Evolutionary conservation across 2,329 filamentous ascomycete species (phyloP).

Genomic region (Colletotrichum costaricense): DNA sequence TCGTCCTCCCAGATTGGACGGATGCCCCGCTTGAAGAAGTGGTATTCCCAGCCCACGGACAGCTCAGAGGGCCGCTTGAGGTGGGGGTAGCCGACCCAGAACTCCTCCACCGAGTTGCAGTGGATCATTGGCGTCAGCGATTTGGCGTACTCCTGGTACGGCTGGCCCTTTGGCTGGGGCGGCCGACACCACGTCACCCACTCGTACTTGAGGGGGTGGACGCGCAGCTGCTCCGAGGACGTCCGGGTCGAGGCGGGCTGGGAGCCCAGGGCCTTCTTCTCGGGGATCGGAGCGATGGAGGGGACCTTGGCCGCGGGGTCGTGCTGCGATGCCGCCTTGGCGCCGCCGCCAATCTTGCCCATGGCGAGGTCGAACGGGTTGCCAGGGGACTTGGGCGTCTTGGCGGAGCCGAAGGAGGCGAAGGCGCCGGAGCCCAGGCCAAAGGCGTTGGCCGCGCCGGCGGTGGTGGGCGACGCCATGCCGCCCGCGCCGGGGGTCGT

Average conservation of each 20-base stretch:
- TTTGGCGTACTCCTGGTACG: slow-evolving; percentile 92
- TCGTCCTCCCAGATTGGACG: slow-evolving; percentile 99
- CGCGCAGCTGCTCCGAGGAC: slow-evolving; percentile 30
- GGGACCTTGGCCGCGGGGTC: slow-evolving; percentile 50
- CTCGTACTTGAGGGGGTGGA: slow-evolving; percentile 74
- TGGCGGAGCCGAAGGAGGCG: slow-evolving; percentile 89
- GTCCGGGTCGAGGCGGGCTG: slow-evolving; percentile 34
- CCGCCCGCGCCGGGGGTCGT: slow-evolving; percentile 76
- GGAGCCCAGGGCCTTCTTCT: slow-evolving; percentile 62
- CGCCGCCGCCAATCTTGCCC: slow-evolving; percentile 51
- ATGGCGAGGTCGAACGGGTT: slow-evolving; percentile 83
- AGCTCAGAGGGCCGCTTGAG: slow-evolving; percentile 89
- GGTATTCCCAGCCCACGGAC: slow-evolving; percentile 95
- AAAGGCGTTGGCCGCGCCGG: slow-evolving; percentile 87
- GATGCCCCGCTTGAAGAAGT: slow-evolving; percentile 97
- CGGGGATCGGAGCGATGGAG: slow-evolving; percentile 60
- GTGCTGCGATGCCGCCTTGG: slow-evolving; percentile 58
- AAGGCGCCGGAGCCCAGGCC: slow-evolving; percentile 95
- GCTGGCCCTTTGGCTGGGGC: slow-evolving; percentile 94
- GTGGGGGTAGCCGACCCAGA: slow-evolving; percentile 90
- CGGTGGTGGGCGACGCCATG: slow-evolving; percentile 79
- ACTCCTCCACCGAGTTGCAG: slow-evolving; percentile 87
- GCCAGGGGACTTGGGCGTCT: slow-evolving; percentile 88
- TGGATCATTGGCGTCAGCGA: slow-evolving; percentile 88
- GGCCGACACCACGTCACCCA: slow-evolving; percentile 99